Base-by-base conservation (phyloP, 257 asterid species). In the Primulina huaijiensis region DNA sequence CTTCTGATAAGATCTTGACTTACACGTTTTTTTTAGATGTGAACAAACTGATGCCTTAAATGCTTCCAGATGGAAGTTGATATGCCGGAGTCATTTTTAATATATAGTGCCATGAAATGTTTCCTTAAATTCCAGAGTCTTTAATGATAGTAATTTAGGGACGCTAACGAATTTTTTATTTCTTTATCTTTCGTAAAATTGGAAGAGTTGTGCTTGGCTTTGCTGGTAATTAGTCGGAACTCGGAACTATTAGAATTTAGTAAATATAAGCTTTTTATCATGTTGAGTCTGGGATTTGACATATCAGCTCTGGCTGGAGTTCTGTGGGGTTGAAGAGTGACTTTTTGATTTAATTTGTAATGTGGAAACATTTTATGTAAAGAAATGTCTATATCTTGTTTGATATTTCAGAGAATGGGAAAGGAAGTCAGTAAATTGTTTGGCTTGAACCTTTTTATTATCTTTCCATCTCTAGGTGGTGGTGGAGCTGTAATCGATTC, bases 81-180 rank as follows among this genome's bases (percentile, higher is more conserved):
- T 38, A 43, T 43, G n/a, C 53, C 9, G 50, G 14, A 12, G 53
- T 43, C n/a, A 43, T 19, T 76, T 74, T 55, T 77, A 68, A 2
- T 23, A 63, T 52, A 55, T 69, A 52, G 38, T 25, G 53, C 5
- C 53, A 9, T 14, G n/a, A 11, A 43, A 43, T 43, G n/a, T 11
- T 43, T 43, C n/a, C 19, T 11, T 43, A 38, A 38, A 38, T 9
- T 38, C 5, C 16, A 38, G 14, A 0, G 16, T 38, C 50, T 38
- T 38, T 38, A 38, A 38, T 38, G 50, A 38, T 38, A 2, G 16
- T 43, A 43, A 12, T 43, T 43, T 43, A 43, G 53, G 53, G n/a
- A 12, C 4, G 53, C 53, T 43, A 1, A 14, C 12, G 53, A 4
- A 12, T 43, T 14, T 43, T 23, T 43, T 43, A 43, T 43, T 43